phyloP scores from a whole-genome alignment of 768 basidiomycete species.

The Mrakia hoshinonis region DNA sequence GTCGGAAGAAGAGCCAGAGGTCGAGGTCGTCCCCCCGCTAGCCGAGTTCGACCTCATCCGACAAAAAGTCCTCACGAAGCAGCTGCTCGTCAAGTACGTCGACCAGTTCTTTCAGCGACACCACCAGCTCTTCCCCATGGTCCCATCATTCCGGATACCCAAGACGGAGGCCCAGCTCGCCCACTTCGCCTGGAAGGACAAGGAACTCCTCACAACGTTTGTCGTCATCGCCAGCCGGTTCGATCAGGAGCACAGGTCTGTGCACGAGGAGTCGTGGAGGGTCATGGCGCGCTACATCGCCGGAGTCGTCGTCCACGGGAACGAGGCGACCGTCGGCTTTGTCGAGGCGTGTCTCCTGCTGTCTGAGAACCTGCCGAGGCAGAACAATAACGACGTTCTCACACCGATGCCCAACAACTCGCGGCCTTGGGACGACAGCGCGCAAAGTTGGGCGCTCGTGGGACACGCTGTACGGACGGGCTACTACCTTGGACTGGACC shows the following conservation, averaged over 20 bases:
- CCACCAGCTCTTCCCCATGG: conserved; percentile 32
- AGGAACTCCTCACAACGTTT: conserved; percentile 31
- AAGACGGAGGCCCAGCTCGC: conserved; percentile 27
- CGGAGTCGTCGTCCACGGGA: conserved; percentile 30
- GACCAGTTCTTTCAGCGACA: conserved; percentile 30
- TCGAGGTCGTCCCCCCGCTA: not conserved
- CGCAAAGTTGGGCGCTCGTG: conserved; percentile 19
- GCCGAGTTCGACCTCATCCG: conserved; percentile 28
- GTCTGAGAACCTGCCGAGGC: conserved; percentile 32
- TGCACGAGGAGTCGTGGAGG: conserved; percentile 21
- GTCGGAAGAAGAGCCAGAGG: conserved; percentile 15
- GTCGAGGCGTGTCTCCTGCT: conserved; percentile 32
- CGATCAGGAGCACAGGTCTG: conserved; percentile 21
- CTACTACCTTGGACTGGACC: conserved; percentile 24
- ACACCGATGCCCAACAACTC: not conserved
- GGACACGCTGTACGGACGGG: conserved; percentile 27
- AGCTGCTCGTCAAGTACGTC: conserved; percentile 28
- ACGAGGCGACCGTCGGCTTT: conserved; percentile 30
- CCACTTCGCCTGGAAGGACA: conserved; percentile 29
- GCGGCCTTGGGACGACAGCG: conserved; percentile 6
- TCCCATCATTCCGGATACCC: conserved; percentile 29
- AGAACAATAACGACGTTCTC: conserved; percentile 10
- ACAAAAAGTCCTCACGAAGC: conserved; percentile 16
- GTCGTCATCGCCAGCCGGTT: conserved; percentile 29
- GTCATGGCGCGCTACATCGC: conserved; percentile 30